These are phyloP conservation scores for Pharnaceum exiguum DNA, from an alignment of 148 eudicot genomes.

Conservation along the genomic window DNA sequence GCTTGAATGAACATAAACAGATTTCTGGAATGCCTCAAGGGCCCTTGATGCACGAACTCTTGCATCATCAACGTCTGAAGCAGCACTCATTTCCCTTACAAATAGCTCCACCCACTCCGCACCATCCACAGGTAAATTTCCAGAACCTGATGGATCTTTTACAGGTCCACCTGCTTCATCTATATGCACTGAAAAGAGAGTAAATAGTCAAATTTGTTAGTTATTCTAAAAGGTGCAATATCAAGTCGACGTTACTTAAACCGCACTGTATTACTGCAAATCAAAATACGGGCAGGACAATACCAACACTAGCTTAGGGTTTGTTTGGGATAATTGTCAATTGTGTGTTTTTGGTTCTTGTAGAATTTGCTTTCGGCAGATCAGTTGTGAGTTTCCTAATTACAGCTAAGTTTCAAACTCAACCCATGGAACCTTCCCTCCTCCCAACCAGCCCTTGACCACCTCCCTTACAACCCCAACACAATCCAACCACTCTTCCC, in stretches of 20 bases:
- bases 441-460: no score
- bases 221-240: background rate
- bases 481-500: no score
- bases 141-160: constrained; percentile 25
- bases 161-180: constrained; percentile 31
- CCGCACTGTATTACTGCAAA: no score
- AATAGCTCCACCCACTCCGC: constrained; percentile 90
- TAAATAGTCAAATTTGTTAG: background rate
- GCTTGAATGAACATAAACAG: constrained; percentile 43
- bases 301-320: no score
- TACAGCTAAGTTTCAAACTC: no score
- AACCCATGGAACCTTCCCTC: no score
- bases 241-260: background rate
- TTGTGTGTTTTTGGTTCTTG: no score
- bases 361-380: no score
- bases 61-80: constrained; percentile 68
- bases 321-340: no score
- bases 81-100: constrained; percentile 62
- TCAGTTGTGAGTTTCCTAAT: no score
- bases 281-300: no score
- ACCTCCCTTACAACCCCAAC: no score
- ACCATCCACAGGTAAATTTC: constrained; percentile 40
- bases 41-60: constrained; percentile 66
- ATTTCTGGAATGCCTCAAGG: constrained; percentile 73
- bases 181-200: constrained; percentile 25